Conservation (phyloP, 2,329 filamentous ascomycete genomes). For the Nothomitra cinnamomea region DNA sequence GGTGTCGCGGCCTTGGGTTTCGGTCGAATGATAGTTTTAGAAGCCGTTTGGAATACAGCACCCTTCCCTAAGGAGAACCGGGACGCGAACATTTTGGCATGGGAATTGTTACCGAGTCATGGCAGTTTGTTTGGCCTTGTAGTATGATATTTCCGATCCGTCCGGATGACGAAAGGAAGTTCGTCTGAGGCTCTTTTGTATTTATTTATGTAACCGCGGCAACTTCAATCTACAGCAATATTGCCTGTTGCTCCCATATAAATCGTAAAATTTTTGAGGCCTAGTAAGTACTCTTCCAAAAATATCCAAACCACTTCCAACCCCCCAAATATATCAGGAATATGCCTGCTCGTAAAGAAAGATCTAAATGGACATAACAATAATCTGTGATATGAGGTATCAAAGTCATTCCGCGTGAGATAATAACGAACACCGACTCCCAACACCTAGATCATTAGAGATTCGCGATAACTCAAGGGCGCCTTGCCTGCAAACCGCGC, state of each 20-base stretch:
- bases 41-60: not conserved
- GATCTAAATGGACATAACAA: too few relatives aligned
- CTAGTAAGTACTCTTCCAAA: too few relatives aligned
- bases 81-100: not conserved
- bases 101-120: not conserved
- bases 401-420: not conserved
- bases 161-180: not conserved
- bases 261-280: too few relatives aligned
- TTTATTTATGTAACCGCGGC: too few relatives aligned
- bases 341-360: too few relatives aligned
- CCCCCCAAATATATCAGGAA: too few relatives aligned
- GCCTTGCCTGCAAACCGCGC: not conserved
- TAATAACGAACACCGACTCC: not conserved
- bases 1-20: not conserved
- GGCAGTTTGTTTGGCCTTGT: too few relatives aligned
- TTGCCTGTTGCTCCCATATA: too few relatives aligned
- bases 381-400: too few relatives aligned
- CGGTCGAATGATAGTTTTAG: not conserved
- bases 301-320: too few relatives aligned
- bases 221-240: too few relatives aligned
- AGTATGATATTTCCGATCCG: not conserved
- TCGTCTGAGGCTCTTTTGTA: not conserved
- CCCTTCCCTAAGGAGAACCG: not conserved
- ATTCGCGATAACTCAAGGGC: not conserved
- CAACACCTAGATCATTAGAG: not conserved